Base-by-base conservation (phyloP, 192 early-diverging fungal species). In the Umbelopsis sp. region DNA sequence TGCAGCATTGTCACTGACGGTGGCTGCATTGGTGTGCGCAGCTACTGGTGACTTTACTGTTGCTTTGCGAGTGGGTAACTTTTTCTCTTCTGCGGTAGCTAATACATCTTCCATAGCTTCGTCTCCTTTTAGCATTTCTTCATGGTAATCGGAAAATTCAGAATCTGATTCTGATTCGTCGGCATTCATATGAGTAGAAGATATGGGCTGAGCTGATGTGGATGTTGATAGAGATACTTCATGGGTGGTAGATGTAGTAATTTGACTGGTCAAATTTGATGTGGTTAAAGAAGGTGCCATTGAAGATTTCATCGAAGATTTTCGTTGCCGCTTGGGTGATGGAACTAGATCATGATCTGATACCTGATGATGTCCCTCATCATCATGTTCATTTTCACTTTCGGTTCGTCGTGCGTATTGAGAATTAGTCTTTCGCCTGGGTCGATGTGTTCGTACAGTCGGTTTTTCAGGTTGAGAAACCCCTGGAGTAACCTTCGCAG, bases 51-150 rank as follows among this genome's bases (percentile, higher is more conserved):
- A 14, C 26, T 62, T 62, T 62, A 62, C 16, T 34, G 56, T 29
- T 34, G 29, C 1, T 62, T 31, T 31, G 34, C 56, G 56, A 34
- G 10, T 62, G 10, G 56, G 34, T 3, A n/a, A 34, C 34, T 34
- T 62, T 20, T 62, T 62, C 7, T 62, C 56, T 5, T 36, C 31
- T 2, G 31, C 17, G 17, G 56, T 34, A 34, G 56, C 29, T 11
- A 31, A 0, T 11, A n/a, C 56, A 29, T 62, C 56, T 62, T 62
- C 76, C 68, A 70, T 56, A 7, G 45, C 50, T 44, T 65, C 65
- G n/a, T 86, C 83, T n/a, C 81, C 84, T 25, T 76, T 80, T 66
- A 88, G 74, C 86, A 88, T 88, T 53, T 88, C 86, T 65, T 88
- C 86, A 31, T 86, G 81, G 45, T 84, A 88, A 70, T 88, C 86